phyloP scores from a whole-genome alignment of 192 early-diverging fungal species.

The Gonapodya prolifera region DNA sequence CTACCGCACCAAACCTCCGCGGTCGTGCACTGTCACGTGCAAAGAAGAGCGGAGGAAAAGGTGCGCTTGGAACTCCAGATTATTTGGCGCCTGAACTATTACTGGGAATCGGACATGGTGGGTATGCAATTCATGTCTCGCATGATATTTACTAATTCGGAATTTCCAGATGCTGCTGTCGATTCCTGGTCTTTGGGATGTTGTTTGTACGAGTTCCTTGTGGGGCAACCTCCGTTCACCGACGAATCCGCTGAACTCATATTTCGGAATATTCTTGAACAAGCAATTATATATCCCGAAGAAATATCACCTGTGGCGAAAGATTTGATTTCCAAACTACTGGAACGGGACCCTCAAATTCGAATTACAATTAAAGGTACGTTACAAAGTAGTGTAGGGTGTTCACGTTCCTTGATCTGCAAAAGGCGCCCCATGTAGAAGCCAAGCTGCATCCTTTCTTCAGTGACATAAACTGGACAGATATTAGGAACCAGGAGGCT shows the following conservation, averaged over 20 bases:
- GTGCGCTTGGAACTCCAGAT: conserved; percentile 72
- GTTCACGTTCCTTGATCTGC: conserved; percentile 30
- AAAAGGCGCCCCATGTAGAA: conserved; percentile 29
- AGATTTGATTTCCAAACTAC: conserved; percentile 59
- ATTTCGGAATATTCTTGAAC: conserved; percentile 76
- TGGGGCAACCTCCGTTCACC: conserved; percentile 81
- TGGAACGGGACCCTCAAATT: conserved; percentile 57
- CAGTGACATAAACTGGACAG: conserved; percentile 59
- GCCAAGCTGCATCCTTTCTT: conserved; percentile 65
- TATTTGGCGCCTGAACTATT: conserved; percentile 89
- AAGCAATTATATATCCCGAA: background rate
- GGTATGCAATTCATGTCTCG: background rate
- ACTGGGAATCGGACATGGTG: conserved; percentile 67
- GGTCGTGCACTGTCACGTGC: background rate
- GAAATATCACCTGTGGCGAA: conserved; percentile 43
- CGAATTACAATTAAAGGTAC: conserved; percentile 22
- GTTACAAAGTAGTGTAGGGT: conserved; percentile 41
- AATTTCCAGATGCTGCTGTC: conserved; percentile 37
- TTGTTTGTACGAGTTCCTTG: conserved; percentile 79
- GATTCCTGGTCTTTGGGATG: conserved; percentile 97
- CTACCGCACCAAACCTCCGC: no score
- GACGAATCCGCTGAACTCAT: conserved; percentile 76
- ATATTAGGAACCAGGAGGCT: conserved; percentile 59
- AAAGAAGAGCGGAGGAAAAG: background rate
- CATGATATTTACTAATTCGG: background rate